Conservation (phyloP, 225 moss, liverwort and hornwort genomes). For the Marchantia paleacea region DNA sequence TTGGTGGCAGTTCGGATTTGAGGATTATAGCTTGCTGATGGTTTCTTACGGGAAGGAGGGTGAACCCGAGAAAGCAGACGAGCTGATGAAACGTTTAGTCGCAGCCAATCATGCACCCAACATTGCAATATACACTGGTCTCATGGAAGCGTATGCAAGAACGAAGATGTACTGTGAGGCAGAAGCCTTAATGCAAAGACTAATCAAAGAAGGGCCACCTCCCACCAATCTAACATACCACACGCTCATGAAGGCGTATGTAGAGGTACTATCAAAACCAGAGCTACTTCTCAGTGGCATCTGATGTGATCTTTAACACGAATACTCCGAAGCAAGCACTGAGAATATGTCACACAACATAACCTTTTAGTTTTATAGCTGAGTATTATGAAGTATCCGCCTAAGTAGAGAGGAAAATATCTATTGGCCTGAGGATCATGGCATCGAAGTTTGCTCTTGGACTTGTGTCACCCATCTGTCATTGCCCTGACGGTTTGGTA, state of each 20-base stretch:
- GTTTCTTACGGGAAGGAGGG: slow-evolving; percentile 76
- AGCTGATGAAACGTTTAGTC: slow-evolving; percentile 44
- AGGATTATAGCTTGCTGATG: slow-evolving; percentile 74
- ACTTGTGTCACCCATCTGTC: too few relatives aligned
- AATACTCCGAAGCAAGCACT: too few relatives aligned
- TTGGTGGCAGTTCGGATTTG: slow-evolving; percentile 80
- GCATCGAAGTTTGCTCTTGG: too few relatives aligned
- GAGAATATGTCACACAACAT: too few relatives aligned
- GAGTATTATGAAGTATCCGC: too few relatives aligned
- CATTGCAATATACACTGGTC: slow-evolving; percentile 71
- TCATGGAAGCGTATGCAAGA: slow-evolving; percentile 70
- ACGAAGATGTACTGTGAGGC: slow-evolving; percentile 55
- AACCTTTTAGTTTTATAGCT: too few relatives aligned
- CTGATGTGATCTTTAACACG: too few relatives aligned
- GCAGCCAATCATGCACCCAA: slow-evolving; percentile 59
- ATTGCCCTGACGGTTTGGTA: too few relatives aligned
- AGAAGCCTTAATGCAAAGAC: slow-evolving; percentile 50
- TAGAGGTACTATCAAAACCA: slow-evolving; percentile 48
- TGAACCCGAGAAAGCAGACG: slow-evolving; percentile 62
- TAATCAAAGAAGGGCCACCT: slow-evolving; percentile 61
- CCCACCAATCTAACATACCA: slow-evolving; percentile 80
- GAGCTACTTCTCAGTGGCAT: too few relatives aligned
- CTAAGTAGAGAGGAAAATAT: too few relatives aligned
- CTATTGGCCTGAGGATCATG: too few relatives aligned
- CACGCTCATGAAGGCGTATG: slow-evolving; percentile 60